Evolutionary conservation across 2,329 filamentous ascomycete species (phyloP), one percentile per base, ranked within the genome.

Genomic region (Cladophialophora immunda): DNA sequence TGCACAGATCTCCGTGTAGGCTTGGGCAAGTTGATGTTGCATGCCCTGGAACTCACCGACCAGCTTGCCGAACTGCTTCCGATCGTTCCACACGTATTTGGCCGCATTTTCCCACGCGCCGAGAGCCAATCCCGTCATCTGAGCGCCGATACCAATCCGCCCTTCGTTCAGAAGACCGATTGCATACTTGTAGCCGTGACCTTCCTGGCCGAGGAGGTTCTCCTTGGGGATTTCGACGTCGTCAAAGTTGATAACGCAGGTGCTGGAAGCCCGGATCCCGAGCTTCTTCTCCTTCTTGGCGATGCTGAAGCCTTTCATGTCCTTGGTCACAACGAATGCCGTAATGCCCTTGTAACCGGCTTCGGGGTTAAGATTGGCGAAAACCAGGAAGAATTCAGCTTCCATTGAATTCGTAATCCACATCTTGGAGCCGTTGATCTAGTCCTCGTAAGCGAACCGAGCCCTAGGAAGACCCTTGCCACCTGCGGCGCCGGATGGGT

Each of bases 271-370:
- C 76, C 88, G 90, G 83, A 99, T 99, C 66, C 95, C 95, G 57
- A 99, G 89, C 85, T 99, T 99, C 90, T 98, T 98, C 86, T 99
- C 95, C 85, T 99, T 99, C 88, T 99, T 99, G 47, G 95, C 93
- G 76, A 99, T 96, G 68, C 88, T 90, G 85, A 99, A 97, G 36
- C 95, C 95, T 63, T 90, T 89, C 58, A 88, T 92, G 75, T 85
- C 90, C 84, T 97, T 97, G 81, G 97, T 94, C 50, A 98, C 90
- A 68, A 99, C 84, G 78, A 99, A 99, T 60, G 95, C 95, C 1
- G 93, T 94, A 80, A 99, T 99, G 66, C 95, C 95, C 81, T 94
- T 94, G 86, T 99, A 97, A 61, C 93, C 94, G 83, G 94, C 93
- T 82, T 88, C 90, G 0, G 91, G 94, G 77, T 97, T 90, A 45